Base-by-base conservation (phyloP, 495 filamentous ascomycete species). In the Aspergillus leporis region DNA sequence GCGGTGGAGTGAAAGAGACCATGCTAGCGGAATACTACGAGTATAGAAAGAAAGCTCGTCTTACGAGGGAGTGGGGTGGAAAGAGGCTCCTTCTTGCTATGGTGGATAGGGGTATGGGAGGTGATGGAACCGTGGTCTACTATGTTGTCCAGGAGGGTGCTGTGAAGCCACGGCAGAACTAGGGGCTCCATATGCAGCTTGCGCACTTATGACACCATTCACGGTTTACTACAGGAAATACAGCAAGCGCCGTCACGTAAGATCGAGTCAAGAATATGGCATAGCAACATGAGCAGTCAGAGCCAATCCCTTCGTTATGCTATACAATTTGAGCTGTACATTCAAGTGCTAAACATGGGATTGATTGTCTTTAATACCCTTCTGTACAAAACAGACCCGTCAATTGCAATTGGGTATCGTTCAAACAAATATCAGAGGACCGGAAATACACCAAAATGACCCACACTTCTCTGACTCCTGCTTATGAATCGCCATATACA, bases 131-230 rank as follows among this genome's bases (percentile, higher is more conserved):
- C 3, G 83, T 98, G 21, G 90, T 93, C 4, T 98, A 96, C 70
- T 99, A 99, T 70, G 83, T 96, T 65, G 84, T 97, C 45, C 92
- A 96, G 62, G 93, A 97, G 71, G 95, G 95, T 3, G 85, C 96
- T 49, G 93, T 98, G 25, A 98, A 98, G 74, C 94, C 95, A 4
- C 79, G 95, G 58, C 94, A 97, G 70, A 98, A 98, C 71, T 98
- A 73, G 79, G n/a, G n/a, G n/a, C n/a, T n/a, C n/a, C n/a, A n/a
- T n/a, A n/a, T n/a, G n/a, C n/a, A n/a, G 18, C 4, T 32, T 46
- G 22, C 4, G 13, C 31, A 40, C 7, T 7, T 21, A 53, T 18
- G 31, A 28, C 34, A 12, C 31, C 31, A 36, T 36, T 36, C 13
- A 36, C 34, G 34, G 10, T 4, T 14, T 14, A 36, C 34, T 36